These are phyloP conservation scores for Ophiostoma quercus DNA, from an alignment of 2,329 filamentous ascomycete genomes.

Conservation along the genomic window DNA sequence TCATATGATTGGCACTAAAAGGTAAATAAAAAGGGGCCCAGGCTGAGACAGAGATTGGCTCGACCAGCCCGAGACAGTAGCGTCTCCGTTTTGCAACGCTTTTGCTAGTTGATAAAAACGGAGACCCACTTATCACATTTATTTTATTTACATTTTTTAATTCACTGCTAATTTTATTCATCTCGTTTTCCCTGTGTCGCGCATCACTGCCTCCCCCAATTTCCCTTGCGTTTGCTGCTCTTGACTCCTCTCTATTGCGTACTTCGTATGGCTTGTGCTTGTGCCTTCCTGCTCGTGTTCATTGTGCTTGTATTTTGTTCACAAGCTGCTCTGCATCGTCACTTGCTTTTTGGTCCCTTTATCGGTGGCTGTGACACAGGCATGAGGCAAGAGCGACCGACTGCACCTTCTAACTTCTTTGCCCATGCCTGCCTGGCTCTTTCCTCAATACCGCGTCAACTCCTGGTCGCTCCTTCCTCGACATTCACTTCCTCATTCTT, in stretches of 20 bases:
- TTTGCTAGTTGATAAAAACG: neutral
- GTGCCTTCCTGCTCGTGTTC: neutral
- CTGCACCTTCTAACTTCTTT: neutral
- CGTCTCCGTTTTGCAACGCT: conserved; percentile 8
- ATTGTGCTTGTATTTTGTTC: neutral
- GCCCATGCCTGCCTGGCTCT: neutral
- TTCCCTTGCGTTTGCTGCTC: neutral
- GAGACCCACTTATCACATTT: neutral
- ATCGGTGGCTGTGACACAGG: neutral
- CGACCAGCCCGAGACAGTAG: conserved; percentile 11
- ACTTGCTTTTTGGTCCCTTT: neutral
- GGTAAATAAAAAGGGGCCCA: neutral
- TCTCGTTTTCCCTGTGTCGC: neutral
- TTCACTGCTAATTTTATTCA: neutral
- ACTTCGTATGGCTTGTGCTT: neutral
- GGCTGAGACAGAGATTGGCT: neutral
- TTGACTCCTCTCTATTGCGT: neutral
- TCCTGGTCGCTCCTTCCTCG: conserved; percentile 7
- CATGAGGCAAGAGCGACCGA: conserved; percentile 5
- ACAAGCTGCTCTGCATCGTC: neutral
- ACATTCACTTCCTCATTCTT: neutral
- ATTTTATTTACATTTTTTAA: neutral
- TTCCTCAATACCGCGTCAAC: neutral
- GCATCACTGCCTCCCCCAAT: neutral
- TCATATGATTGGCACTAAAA: neutral